Percentiles rank a stretch among this genome's conserved stretches.
These are phyloP conservation scores for Plasmopara halstedii DNA, from an alignment of 352 stramenopile genomes.

Conservation along the genomic window DNA sequence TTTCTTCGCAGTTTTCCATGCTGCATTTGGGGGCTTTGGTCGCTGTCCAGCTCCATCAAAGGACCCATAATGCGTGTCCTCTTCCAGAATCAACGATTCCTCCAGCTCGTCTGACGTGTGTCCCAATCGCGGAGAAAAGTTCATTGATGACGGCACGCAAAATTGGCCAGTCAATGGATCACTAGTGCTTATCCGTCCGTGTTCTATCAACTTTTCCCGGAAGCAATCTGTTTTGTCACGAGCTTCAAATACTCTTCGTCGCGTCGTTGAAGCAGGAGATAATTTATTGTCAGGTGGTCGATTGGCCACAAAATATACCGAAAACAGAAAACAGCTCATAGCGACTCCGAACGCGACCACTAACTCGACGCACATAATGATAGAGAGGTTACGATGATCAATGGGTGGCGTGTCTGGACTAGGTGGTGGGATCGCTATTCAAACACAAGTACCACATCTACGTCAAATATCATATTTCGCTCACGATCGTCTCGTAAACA, in stretches of 20 bases:
- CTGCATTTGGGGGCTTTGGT: constrained; percentile 13
- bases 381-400: constrained; percentile 72
- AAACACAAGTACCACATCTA: not conserved
- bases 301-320: constrained; percentile 84
- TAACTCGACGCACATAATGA: constrained; percentile 84
- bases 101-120: constrained; percentile 45
- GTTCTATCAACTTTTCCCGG: constrained; percentile 17
- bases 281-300: constrained; percentile 40
- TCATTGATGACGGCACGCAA: constrained; percentile 27
- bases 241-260: constrained; percentile 13
- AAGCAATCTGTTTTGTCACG: constrained; percentile 12
- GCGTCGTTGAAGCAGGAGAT: constrained; percentile 12
- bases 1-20: constrained; percentile 48
- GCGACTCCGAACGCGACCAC: constrained; percentile 77
- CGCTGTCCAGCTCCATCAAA: constrained; percentile 28
- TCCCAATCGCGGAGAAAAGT: constrained; percentile 24
- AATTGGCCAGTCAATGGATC: constrained; percentile 19
- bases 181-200: constrained; percentile 7
- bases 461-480: constrained; percentile 3
- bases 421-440: constrained; percentile 49
- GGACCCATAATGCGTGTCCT: constrained; percentile 67
- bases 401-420: constrained; percentile 70
- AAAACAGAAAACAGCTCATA: constrained; percentile 78
- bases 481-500: not conserved
- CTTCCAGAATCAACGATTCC: constrained; percentile 58